These are phyloP conservation scores for Byssochlamys sp. DNA, from an alignment of 2,329 filamentous ascomycete species.

Conservation along the genomic window DNA sequence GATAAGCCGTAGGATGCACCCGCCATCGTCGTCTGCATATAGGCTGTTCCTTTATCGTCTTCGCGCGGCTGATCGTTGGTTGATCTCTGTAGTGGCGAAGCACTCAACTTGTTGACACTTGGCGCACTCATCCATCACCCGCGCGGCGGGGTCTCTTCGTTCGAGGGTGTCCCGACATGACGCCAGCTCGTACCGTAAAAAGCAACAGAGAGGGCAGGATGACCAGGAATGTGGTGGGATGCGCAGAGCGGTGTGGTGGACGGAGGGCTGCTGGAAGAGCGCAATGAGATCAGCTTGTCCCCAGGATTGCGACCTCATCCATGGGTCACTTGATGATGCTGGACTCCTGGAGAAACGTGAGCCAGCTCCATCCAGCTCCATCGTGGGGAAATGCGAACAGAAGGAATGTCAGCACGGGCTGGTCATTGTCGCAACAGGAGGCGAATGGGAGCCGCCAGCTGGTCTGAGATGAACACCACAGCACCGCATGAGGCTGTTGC, in stretches of 20 bases:
- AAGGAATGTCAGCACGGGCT: not conserved
- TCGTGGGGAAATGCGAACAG: not conserved
- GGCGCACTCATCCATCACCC: not conserved
- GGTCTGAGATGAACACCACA: not conserved
- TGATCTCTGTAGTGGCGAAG: not conserved
- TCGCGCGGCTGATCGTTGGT: not conserved
- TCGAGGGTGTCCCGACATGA: not conserved
- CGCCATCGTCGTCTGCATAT: not conserved
- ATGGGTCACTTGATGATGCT: not conserved
- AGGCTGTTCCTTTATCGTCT: not conserved
- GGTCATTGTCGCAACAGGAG: not conserved
- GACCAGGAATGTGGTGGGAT: constrained; percentile 1
- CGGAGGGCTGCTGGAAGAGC: not conserved
- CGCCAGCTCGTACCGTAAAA: not conserved
- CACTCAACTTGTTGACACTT: not conserved
- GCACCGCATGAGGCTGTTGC: not conserved
- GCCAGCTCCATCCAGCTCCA: not conserved
- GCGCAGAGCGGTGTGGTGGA: not conserved
- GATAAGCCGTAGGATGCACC: not conserved
- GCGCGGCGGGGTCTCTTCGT: not conserved
- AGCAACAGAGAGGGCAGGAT: not conserved
- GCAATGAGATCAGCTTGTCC: not conserved
- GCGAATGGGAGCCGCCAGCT: not conserved
- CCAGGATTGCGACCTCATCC: not conserved
- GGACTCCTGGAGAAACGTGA: not conserved